Evolutionary conservation across 768 basidiomycete species (phyloP), one percentile per base, ranked within the genome.

Genomic region (Scleroderma citrinum): DNA sequence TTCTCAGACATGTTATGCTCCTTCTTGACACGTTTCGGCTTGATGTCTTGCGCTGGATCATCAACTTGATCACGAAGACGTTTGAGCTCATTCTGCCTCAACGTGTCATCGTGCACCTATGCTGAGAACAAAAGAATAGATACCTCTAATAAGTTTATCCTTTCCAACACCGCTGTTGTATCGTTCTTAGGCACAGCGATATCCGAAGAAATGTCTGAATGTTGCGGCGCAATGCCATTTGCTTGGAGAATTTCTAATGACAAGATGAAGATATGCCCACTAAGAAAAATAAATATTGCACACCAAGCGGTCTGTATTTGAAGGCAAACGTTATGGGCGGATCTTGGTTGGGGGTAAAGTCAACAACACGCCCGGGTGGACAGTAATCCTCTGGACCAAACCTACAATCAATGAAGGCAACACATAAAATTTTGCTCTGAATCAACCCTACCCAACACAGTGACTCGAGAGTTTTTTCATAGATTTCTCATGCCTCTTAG

Each of bases 381-480:
- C 20, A 0, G 0, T 36, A 26, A 44, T 3, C 42, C 36, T 46
- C 44, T 7, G 44, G 44, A 16, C 51, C 59, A 44, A 56, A 56
- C 6, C 57, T 61, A 46, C 19, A 6, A 20, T 5, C 21, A 2
- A 42, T 46, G 17, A n/a, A 38, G 40, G 5, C 43, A 46, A 29
- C 13, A 19, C 24, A 2, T 35, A 12, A 40, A 32, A 19, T 16
- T 8, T 7, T 19, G 3, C 3, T n/a, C 17, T 8, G 43, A 17
- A 7, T 23, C n/a, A 35, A 13, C 44, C 56, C 43, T 44, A 51
- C 62, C 52, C 39, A 12, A 61, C 44, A 35, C 55, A 45, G 24
- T 62, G 62, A 13, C 51, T 42, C 3, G 45, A 54, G 11, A 53
- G 44, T 50, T 63, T 64, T 50, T 63, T 61, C 40, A 26, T 23